Percentiles rank a stretch among this genome's conserved stretches.
Evolutionary conservation across 768 basidiomycete genomes (phyloP).

Genomic region (Termitomyces heimii): DNA sequence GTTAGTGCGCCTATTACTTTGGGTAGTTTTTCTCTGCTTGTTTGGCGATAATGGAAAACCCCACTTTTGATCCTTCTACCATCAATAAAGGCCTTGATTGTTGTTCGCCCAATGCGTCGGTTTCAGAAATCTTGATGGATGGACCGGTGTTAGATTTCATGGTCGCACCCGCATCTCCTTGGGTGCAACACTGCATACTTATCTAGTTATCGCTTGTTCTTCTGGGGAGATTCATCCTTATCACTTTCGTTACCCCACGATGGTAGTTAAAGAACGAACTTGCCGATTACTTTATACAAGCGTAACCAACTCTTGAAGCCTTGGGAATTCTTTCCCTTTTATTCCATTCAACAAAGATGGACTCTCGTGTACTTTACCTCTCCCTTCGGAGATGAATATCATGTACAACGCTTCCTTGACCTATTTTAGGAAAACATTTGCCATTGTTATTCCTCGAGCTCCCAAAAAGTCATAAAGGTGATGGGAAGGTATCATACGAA

Average conservation of each 20-base stretch:
- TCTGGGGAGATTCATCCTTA: neutral
- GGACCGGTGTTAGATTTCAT: neutral
- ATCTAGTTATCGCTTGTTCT: neutral
- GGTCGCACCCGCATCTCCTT: neutral
- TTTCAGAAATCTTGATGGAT: neutral
- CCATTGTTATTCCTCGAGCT: no score
- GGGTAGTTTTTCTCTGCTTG: neutral
- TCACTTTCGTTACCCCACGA: no score
- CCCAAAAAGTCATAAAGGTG: no score
- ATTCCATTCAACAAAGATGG: no score
- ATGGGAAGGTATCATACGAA: neutral
- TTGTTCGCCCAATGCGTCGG: neutral
- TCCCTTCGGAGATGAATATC: neutral
- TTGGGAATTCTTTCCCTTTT: no score
- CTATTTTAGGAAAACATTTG: no score
- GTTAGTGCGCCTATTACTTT: neutral
- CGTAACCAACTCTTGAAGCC: no score
- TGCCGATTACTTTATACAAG: no score
- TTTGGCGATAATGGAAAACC: neutral
- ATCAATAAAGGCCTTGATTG: neutral
- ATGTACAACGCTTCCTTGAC: no score
- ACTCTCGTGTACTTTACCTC: no score
- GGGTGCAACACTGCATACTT: neutral
- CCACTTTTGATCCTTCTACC: neutral
- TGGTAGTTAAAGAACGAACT: neutral